Evolutionary conservation across 441 rosid genomes (phyloP), one percentile per base, ranked within the genome.

Genomic region (Hura crepitans): DNA sequence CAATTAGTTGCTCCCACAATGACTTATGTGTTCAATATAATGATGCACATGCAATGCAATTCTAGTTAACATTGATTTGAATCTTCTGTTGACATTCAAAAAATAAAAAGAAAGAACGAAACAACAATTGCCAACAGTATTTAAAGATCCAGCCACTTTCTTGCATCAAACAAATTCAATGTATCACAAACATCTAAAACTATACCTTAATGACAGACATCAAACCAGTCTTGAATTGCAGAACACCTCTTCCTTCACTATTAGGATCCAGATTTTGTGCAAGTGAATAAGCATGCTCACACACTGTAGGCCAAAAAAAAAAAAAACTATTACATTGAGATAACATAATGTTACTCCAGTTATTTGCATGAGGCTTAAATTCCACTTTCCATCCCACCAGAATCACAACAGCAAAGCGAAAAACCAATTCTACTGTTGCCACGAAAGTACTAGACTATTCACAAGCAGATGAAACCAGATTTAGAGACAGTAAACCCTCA

Each of bases 201-300:
- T 54, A 56, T 70, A 94, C 99, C 97, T 94, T 94, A 69, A 94
- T 92, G 69, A 94, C 93, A 2, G 99, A 94, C 96, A 87, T 90
- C 74, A 94, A 75, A 63, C 99, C 97, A 39, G 97, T 94, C 85
- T 94, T 94, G 86, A 94, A 94, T 59, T 94, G 97, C 56, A 94
- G 77, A 70, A 94, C 99, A 60, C 99, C 99, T 77, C 99, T 90
- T 65, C 97, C 97, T 79, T 94, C 99, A 25, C 99, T 90, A 63
- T 92, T 86, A 39, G 99, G 99, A 78, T 94, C 99, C 79, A 94
- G 88, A 83, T 85, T 90, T 72, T 94, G 99, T 0, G 99, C 99
- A 53, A 92, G 92, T 1, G 93, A 86, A 80, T 94, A 94, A 65
- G 86, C 99, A 82, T 94, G 99, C 80, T 94, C 99, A 70, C 99